Conservation (phyloP, 148 eudicot genomes). For the Rhododendron kiyosumense region DNA sequence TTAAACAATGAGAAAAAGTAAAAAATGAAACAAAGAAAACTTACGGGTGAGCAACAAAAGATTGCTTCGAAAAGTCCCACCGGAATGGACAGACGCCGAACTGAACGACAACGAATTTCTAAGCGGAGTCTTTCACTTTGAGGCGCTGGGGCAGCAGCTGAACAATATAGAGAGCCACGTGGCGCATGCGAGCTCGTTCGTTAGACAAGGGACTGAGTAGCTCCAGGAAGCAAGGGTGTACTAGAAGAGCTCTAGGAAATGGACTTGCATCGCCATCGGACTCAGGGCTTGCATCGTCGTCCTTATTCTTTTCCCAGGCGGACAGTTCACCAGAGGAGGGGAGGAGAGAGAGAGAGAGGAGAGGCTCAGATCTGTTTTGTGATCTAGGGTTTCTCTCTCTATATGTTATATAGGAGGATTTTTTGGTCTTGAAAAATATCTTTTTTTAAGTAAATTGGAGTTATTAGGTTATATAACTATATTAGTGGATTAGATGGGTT, state of each 20-base stretch:
- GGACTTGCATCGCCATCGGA: constrained; percentile 38
- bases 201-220: constrained; percentile 51
- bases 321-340: too few relatives aligned
- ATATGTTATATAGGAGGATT: too few relatives aligned
- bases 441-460: too few relatives aligned
- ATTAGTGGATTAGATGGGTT: too few relatives aligned
- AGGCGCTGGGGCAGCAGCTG: constrained; percentile 74
- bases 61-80: constrained; percentile 47
- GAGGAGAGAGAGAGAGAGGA: too few relatives aligned
- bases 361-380: background rate
- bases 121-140: constrained; percentile 76
- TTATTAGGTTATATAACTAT: too few relatives aligned
- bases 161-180: constrained; percentile 68
- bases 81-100: constrained; percentile 96
- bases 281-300: constrained; percentile 28
- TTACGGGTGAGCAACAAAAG: constrained; percentile 85
- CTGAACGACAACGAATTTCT: constrained; percentile 86
- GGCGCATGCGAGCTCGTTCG: constrained; percentile 60
- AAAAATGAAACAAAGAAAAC: constrained; percentile 15
- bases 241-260: constrained; percentile 61
- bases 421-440: too few relatives aligned
- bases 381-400: background rate
- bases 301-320: constrained; percentile 18
- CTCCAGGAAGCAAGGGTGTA: constrained; percentile 43
- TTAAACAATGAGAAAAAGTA: background rate